A percentile compares a stretch with the other conserved stretches of the same genome.
Conservation (phyloP, 768 basidiomycete species). For the Tephrocybe sp. region DNA sequence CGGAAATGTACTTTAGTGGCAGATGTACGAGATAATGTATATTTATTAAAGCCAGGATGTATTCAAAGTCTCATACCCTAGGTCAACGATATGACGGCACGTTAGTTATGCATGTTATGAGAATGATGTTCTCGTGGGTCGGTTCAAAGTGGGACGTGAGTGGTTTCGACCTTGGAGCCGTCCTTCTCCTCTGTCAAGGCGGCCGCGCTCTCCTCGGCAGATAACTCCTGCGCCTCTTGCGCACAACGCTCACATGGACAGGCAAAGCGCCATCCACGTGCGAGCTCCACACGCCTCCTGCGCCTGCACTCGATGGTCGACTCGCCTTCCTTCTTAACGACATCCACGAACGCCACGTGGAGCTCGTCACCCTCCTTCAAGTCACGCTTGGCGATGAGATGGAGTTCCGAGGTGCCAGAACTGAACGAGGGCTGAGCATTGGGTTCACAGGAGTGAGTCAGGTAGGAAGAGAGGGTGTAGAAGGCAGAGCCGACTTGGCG, state of each 20-base stretch:
- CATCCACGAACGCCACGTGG: conserved; percentile 74
- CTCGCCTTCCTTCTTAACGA: conserved; percentile 54
- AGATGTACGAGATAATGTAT: not conserved
- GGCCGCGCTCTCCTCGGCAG: conserved; percentile 28
- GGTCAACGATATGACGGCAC: too few relatives aligned
- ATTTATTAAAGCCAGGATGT: not conserved
- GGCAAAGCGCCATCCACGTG: conserved; percentile 79
- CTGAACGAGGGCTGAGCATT: conserved; percentile 63
- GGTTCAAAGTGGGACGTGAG: conserved; percentile 25
- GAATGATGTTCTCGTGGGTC: too few relatives aligned
- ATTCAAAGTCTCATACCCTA: too few relatives aligned
- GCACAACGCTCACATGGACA: conserved; percentile 68
- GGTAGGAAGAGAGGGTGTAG: conserved; percentile 76
- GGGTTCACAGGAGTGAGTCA: conserved; percentile 74
- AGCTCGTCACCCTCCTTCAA: conserved; percentile 76
- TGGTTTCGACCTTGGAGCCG: conserved; percentile 47
- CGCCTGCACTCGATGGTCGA: conserved; percentile 52
- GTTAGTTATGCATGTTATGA: too few relatives aligned
- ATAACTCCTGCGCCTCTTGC: conserved; percentile 45
- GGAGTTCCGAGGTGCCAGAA: conserved; percentile 64
- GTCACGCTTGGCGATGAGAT: conserved; percentile 62
- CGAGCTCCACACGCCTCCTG: conserved; percentile 69
- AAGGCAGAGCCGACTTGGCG: conserved; percentile 75
- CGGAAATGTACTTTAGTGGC: not conserved
- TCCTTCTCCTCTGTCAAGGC: conserved; percentile 40